Conservation (phyloP, 768 basidiomycete genomes). For the Tephrocybe sp. region DNA sequence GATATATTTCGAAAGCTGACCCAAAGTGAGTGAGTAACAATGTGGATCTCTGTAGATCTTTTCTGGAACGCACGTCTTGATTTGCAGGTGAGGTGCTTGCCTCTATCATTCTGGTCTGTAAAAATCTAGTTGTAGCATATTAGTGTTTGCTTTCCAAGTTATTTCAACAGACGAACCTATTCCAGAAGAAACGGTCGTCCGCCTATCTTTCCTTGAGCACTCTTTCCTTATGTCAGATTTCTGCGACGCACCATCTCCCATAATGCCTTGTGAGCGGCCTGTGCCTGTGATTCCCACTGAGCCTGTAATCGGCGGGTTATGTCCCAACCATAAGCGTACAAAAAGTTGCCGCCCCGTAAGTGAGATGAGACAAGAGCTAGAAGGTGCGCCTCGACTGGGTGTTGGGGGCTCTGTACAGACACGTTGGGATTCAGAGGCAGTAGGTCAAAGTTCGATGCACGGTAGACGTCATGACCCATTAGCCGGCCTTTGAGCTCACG, state of each 20-base stretch:
- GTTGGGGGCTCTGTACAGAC: slow-evolving; percentile 65
- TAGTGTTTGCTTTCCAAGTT: not conserved
- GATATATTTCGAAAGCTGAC: slow-evolving; percentile 83
- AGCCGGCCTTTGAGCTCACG: slow-evolving; percentile 77
- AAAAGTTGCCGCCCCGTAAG: slow-evolving; percentile 73
- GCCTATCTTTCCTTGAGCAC: slow-evolving; percentile 43
- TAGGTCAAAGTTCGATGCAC: slow-evolving; percentile 88
- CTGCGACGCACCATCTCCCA: slow-evolving; percentile 71
- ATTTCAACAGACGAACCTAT: slow-evolving; percentile 53
- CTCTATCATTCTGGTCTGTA: slow-evolving; percentile 39
- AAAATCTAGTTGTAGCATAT: slow-evolving; percentile 29
- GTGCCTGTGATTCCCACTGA: slow-evolving; percentile 63
- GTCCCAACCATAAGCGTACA: slow-evolving; percentile 92
- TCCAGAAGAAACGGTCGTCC: slow-evolving; percentile 99
- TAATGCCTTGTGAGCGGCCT: slow-evolving; percentile 53
- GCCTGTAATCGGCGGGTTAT: slow-evolving; percentile 84
- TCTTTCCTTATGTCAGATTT: not conserved
- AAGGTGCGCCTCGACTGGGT: slow-evolving; percentile 87
- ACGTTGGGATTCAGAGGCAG: slow-evolving; percentile 80
- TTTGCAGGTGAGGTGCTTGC: slow-evolving; percentile 45
- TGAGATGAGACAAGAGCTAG: slow-evolving; percentile 86
- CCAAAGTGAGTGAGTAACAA: slow-evolving; percentile 14
- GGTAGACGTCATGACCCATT: slow-evolving; percentile 85
- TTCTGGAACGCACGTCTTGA: slow-evolving; percentile 57
- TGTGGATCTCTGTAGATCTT: not conserved